Base-by-base conservation (phyloP, 768 basidiomycete species). In the Gymnopilus dilepis region DNA sequence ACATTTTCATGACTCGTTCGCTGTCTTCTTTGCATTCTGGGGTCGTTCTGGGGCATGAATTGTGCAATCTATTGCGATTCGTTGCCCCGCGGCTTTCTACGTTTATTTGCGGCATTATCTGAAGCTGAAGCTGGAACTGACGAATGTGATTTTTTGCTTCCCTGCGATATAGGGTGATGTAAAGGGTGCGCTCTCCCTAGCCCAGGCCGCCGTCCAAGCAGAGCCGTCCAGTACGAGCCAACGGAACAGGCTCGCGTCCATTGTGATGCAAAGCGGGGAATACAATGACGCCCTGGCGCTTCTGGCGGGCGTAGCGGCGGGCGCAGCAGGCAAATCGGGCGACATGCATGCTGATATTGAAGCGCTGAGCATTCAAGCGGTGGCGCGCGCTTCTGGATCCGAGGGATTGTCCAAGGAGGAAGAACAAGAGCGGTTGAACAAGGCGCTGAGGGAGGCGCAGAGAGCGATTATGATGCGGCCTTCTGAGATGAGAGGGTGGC, bases 401-500 rank as follows among this genome's bases (percentile, higher is more conserved):
- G 7, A 24, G 24, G 54, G 54, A 17, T 21, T 34, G 22, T 42
- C 37, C 26, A 48, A 58, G n/a, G 51, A 41, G 38, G 58, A 33
- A 42, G 54, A 62, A 17, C 42, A 22, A 37, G 28, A 17, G 26
- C 11, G 11, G 34, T 19, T 54, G 47, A 48, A 51, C 59, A 63
- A 72, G 63, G 82, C 82, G 2, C 68, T 80, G 50, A 76, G 71
- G 19, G 76, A 79, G 56, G 86, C 86, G 12, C 89, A 91, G 68
- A 84, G 84, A 68, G 86, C 86, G 1, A 77, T 92, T 51, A 80
- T 86, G 80, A 76, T 92, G 48, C 74, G 80, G 2, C 89, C 89
- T 17, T 85, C 82, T 67, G 78, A 81, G 19, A 34, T 68, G 57
- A 72, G 66, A 31, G 83, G 78, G 57, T 93, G 91, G 92, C 73